Base-by-base conservation (phyloP, 176 grass and related monocot species). In the Cenchrus americanus region DNA sequence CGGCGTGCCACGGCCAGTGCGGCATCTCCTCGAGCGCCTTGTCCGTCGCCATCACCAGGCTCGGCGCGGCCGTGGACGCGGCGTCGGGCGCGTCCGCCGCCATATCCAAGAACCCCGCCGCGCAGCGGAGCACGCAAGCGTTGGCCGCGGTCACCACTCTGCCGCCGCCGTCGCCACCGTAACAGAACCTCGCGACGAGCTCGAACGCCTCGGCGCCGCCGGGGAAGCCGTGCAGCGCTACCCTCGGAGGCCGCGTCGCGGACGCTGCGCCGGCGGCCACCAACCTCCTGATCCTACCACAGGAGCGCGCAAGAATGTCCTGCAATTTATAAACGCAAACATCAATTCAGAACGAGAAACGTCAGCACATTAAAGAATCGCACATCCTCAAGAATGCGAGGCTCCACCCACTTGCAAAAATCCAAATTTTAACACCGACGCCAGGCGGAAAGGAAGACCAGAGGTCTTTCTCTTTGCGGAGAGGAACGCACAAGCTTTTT, bases 141-240 rank as follows among this genome's bases (percentile, higher is more conserved):
- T 90, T 92, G 32, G 64, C 69, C 65, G 87, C 83, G 48, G 93
- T 96, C 57, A 95, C 83, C 26, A 26, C 73, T 10, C 43, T 43
- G 30, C 59, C 51, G 71, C 75, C 69, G 82, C 81, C 80, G 77
- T 64, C 61, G 74, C 54, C 78, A 85, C 62, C 78, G 87, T 94
- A 89, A 63, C 97, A 99, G 71, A 87, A 96, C 82, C 86, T 91
- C n/a, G 89, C 63, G 58, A 96, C 80, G 62, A 96, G 81, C 83
- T 99, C 93, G 80, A 99, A 99, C 70, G 83, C 87, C 78, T 96
- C 89, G 14, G 86, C 37, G 5, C 96, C 96, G 62, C 93, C 93
- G 3, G 96, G 96, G 49, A 99, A 92, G 59, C 88, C 89, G 65
- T 78, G 80, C 23, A 96, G 69, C 68, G 76, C 80, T 4, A 99